Percentiles rank a stretch among this genome's conserved stretches.
phyloP scores from a whole-genome alignment of 2,329 filamentous ascomycete species.

The Akanthomyces dipterigenus region DNA sequence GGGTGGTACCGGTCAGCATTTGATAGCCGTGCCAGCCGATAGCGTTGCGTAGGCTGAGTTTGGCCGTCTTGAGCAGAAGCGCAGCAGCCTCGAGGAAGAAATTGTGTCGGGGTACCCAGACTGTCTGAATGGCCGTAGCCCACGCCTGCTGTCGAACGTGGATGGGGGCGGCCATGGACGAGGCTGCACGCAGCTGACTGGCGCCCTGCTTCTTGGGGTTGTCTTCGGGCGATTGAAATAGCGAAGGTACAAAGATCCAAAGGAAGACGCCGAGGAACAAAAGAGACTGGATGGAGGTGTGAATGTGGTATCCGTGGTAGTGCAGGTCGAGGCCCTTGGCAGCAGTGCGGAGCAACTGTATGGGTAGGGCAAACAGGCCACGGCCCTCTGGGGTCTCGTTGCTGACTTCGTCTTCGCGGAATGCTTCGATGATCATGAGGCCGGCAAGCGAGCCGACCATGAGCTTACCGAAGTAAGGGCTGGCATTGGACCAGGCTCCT shows the following conservation, averaged over 20 bases:
- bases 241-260: conserved; percentile 48
- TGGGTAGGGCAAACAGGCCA: conserved; percentile 59
- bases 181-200: conserved; percentile 44
- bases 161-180: conserved; percentile 73
- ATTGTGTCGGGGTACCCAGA: conserved; percentile 83
- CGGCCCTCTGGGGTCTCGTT: conserved; percentile 57
- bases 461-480: conserved; percentile 63
- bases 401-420: conserved; percentile 59
- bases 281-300: conserved; percentile 47
- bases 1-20: conserved; percentile 69
- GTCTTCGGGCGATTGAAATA: conserved; percentile 38
- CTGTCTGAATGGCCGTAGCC: conserved; percentile 87
- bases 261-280: conserved; percentile 47
- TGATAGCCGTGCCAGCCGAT: conserved; percentile 75
- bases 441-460: conserved; percentile 91
- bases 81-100: conserved; percentile 82
- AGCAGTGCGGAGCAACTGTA: conserved; percentile 47
- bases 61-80: conserved; percentile 70
- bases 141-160: conserved; percentile 82
- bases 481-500: conserved; percentile 47
- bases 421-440: conserved; percentile 83
- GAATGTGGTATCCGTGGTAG: conserved; percentile 47
- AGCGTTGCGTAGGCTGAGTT: conserved; percentile 71
- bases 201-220: conserved; percentile 47
- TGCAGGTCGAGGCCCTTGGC: conserved; percentile 44